Evolutionary conservation across 768 basidiomycete species (phyloP).

Genomic region (Polyporus arcularius): DNA sequence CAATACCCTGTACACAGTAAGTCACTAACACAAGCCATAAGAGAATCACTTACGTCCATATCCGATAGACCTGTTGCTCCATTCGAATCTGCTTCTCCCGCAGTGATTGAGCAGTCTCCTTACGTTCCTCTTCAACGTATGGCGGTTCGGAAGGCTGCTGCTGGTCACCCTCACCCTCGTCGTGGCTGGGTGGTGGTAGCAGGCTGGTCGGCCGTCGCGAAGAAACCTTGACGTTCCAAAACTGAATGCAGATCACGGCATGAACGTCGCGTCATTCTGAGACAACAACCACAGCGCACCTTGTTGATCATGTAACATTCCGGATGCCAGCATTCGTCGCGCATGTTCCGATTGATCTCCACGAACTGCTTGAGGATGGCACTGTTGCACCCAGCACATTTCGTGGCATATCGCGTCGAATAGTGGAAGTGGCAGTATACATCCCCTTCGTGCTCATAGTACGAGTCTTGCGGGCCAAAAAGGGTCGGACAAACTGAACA

Average conservation of each 20-base stretch:
- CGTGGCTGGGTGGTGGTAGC: conserved; percentile 44
- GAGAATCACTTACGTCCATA: conserved; percentile 85
- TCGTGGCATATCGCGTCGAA: conserved; percentile 96
- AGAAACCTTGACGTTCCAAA: conserved; percentile 97
- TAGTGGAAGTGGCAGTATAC: conserved; percentile 99
- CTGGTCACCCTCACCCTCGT: conserved; percentile 42
- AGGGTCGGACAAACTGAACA: conserved; percentile 95
- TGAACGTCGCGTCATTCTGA: background rate
- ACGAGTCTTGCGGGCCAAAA: conserved; percentile 97
- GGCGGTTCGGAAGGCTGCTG: conserved; percentile 41
- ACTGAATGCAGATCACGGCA: conserved; percentile 49
- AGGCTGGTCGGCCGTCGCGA: conserved; percentile 67
- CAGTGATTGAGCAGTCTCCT: conserved; percentile 75
- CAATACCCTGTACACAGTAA: conserved; percentile 59
- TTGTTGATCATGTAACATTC: conserved; percentile 99
- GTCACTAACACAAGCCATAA: conserved; percentile 4
- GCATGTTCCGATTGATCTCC: conserved; percentile 97
- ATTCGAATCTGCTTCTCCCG: conserved; percentile 90
- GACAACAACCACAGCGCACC: conserved; percentile 41
- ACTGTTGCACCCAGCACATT: conserved; percentile 95
- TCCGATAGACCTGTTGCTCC: conserved; percentile 97
- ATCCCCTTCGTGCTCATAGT: conserved; percentile 98
- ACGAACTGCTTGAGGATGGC: conserved; percentile 99
- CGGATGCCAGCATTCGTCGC: conserved; percentile 99
- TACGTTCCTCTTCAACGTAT: conserved; percentile 76